phyloP scores from a whole-genome alignment of 2,329 filamentous ascomycete genomes.

The Cordyceps farinosa region DNA sequence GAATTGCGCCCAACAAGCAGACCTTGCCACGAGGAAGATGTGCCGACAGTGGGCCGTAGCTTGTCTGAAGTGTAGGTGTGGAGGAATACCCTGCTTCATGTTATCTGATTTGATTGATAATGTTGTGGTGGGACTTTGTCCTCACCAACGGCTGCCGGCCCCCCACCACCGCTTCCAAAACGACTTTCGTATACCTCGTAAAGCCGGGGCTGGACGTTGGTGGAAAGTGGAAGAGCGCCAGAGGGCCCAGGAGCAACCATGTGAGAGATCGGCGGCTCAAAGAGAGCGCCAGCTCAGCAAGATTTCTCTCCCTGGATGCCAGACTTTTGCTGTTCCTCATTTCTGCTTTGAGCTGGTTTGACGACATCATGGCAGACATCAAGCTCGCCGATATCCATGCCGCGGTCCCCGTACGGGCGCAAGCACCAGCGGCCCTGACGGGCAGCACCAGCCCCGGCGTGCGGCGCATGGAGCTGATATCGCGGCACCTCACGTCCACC shows the following conservation, averaged over 20 bases:
- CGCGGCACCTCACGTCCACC: slow-evolving; percentile 45
- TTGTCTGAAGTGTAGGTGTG: background rate
- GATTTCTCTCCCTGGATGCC: background rate
- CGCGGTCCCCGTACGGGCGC: background rate
- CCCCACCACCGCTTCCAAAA: too few relatives aligned
- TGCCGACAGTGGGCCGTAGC: background rate
- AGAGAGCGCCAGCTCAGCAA: background rate
- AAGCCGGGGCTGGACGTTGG: background rate
- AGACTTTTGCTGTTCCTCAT: too few relatives aligned
- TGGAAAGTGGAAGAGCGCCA: background rate
- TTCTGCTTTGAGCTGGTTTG: background rate
- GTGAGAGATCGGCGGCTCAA: background rate
- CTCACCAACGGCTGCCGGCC: background rate
- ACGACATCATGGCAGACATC: background rate
- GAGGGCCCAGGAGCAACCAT: background rate
- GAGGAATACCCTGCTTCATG: background rate
- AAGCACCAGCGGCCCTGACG: background rate
- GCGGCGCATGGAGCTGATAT: slow-evolving; percentile 55
- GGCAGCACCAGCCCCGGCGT: slow-evolving; percentile 44
- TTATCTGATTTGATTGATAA: background rate
- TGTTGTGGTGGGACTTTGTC: background rate
- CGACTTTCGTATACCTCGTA: background rate
- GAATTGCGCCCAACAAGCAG: background rate
- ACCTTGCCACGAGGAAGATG: background rate
- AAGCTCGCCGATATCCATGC: background rate